These are phyloP conservation scores for Gossypium schwendimanii DNA, from an alignment of 441 rosid genomes.

Conservation along the genomic window DNA sequence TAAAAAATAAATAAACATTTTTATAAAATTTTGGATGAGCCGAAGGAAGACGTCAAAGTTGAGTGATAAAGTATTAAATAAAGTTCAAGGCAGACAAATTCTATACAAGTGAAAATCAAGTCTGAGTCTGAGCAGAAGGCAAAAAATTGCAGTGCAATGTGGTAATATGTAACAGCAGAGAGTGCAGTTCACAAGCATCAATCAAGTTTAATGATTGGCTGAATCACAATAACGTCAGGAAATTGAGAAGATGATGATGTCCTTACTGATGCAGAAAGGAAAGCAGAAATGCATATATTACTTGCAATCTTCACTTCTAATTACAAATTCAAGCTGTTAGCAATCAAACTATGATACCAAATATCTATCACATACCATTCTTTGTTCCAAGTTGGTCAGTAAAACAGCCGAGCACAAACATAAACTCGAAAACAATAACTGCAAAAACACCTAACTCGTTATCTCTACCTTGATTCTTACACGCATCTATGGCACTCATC, in stretches of 20 bases:
- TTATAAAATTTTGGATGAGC: no score
- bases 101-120: no score
- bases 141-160: no score
- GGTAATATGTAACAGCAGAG: not conserved
- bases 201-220: not conserved
- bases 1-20: no score
- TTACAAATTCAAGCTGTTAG: constrained; percentile 54
- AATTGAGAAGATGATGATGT: not conserved
- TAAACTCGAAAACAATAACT: constrained; percentile 22
- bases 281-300: constrained; percentile 18
- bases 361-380: constrained; percentile 24
- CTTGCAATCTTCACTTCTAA: constrained; percentile 30
- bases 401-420: constrained; percentile 36
- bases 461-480: constrained; percentile 42
- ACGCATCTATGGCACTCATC: constrained; percentile 30
- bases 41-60: no score
- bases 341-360: constrained; percentile 36
- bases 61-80: no score
- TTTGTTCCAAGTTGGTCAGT: constrained; percentile 33
- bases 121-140: no score
- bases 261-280: constrained; percentile 13
- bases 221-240: not conserved
- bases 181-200: not conserved
- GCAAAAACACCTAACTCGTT: constrained; percentile 26
- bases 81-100: no score